phyloP scores from a whole-genome alignment of 192 early-diverging fungal genomes.

The Backusella tarrabulga region DNA sequence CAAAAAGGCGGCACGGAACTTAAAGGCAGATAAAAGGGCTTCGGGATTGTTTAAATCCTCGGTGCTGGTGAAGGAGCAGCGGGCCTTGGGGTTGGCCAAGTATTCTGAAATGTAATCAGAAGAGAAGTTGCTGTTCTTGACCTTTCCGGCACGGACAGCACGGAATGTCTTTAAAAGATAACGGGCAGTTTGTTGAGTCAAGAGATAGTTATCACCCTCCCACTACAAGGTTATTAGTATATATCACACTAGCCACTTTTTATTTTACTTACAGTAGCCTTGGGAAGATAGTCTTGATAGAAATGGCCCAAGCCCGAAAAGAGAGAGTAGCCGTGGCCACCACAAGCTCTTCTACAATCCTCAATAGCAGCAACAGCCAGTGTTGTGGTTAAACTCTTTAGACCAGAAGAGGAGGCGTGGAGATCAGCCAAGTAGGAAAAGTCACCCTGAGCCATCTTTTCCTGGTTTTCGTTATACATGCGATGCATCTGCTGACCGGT shows the following conservation, averaged over 20 bases:
- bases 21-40: conserved; percentile 61
- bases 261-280: conserved; percentile 50
- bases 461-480: conserved; percentile 41
- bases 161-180: conserved; percentile 75
- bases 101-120: conserved; percentile 44
- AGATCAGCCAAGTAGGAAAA: conserved; percentile 66
- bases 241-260: too few species aligned
- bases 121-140: conserved; percentile 36
- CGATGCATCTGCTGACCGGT: conserved; percentile 35
- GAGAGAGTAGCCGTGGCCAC: conserved; percentile 75
- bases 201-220: conserved; percentile 84
- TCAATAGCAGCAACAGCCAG: conserved; percentile 68
- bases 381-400: conserved; percentile 70
- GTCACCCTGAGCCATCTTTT: conserved; percentile 55
- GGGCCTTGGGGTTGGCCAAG: conserved; percentile 47
- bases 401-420: conserved; percentile 69
- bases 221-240: conserved; percentile 31
- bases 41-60: conserved; percentile 54
- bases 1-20: conserved; percentile 64
- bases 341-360: conserved; percentile 70
- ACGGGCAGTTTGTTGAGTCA: conserved; percentile 85
- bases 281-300: conserved; percentile 67
- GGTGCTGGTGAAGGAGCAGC: conserved; percentile 46
- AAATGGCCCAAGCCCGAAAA: conserved; percentile 69
- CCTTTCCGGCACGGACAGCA: conserved; percentile 41